Evolutionary conservation across 129 eudicot genomes (phyloP).

Genomic region (Flaveria bidentis): DNA sequence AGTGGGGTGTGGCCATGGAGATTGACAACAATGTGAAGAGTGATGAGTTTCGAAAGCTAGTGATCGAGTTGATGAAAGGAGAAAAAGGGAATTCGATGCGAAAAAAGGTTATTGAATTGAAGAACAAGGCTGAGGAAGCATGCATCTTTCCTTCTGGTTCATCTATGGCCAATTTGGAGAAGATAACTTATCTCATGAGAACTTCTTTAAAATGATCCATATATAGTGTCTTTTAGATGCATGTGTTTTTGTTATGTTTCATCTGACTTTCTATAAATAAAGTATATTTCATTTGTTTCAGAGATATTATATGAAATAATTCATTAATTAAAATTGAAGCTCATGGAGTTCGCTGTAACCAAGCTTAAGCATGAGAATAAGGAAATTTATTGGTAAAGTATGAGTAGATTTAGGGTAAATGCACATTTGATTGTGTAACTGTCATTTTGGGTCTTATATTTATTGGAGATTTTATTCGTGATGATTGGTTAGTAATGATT

Average conservation of each 20-base stretch:
- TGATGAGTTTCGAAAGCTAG: conserved; percentile 32
- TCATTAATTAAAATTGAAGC: too few species aligned
- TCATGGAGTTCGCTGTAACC: too few species aligned
- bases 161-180: conserved; percentile 26
- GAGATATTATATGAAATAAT: too few species aligned
- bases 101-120: conserved; percentile 25
- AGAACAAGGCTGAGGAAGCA: conserved; percentile 34
- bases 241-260: not conserved
- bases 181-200: conserved; percentile 9
- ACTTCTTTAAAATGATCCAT: conserved; percentile 5
- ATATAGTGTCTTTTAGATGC: not conserved
- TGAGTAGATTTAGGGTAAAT: too few species aligned
- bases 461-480: too few species aligned
- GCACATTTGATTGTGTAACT: too few species aligned
- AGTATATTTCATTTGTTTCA: not conserved
- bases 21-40: conserved; percentile 25
- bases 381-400: too few species aligned
- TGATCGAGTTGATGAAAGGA: conserved; percentile 34
- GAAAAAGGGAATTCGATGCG: conserved; percentile 31
- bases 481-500: too few species aligned
- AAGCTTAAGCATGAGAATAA: too few species aligned
- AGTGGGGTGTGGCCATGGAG: conserved; percentile 37
- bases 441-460: too few species aligned
- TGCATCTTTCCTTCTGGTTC: conserved; percentile 24
- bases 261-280: not conserved